Conservation (phyloP, 1,284 basidiomycete species). For the Hymenochaete sp. region DNA sequence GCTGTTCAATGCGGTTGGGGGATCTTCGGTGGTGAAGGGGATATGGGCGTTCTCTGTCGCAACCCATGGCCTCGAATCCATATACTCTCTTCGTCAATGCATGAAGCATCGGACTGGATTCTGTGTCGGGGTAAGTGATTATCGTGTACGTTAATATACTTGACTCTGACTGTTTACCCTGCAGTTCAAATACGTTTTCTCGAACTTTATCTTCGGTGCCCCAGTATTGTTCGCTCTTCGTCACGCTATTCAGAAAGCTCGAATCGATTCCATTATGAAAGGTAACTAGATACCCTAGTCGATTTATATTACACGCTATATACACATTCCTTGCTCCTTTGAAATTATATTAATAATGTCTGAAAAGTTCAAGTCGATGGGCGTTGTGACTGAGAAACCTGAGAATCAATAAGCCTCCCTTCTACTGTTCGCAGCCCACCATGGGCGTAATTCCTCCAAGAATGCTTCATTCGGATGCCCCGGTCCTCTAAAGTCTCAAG, state of each 20-base stretch:
- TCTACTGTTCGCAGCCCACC: slow-evolving; percentile 6
- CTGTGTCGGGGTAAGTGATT: slow-evolving; percentile 40
- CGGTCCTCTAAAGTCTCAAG: slow-evolving; percentile 50
- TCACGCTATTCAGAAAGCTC: slow-evolving; percentile 48
- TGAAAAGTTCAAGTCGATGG: not conserved
- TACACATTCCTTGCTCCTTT: no score
- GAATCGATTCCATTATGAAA: slow-evolving; percentile 72
- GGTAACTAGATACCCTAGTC: slow-evolving; percentile 19
- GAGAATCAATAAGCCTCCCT: slow-evolving; percentile 5
- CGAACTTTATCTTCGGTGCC: slow-evolving; percentile 44
- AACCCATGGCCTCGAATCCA: slow-evolving; percentile 41
- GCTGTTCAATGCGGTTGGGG: slow-evolving; percentile 13
- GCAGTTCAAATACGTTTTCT: slow-evolving; percentile 43
- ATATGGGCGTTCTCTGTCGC: slow-evolving; percentile 27
- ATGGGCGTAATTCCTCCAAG: slow-evolving; percentile 20
- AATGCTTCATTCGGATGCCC: slow-evolving; percentile 65
- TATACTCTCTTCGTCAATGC: slow-evolving; percentile 48
- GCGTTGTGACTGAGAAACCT: not conserved
- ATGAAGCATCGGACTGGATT: slow-evolving; percentile 47
- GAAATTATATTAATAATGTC: no score
- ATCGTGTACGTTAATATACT: slow-evolving; percentile 4
- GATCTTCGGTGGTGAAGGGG: slow-evolving; percentile 21
- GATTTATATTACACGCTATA: not conserved
- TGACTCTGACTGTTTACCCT: slow-evolving; percentile 15
- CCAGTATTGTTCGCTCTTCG: slow-evolving; percentile 45